Conservation (phyloP, 257 asterid genomes). For the Cynanchum wilfordii region DNA sequence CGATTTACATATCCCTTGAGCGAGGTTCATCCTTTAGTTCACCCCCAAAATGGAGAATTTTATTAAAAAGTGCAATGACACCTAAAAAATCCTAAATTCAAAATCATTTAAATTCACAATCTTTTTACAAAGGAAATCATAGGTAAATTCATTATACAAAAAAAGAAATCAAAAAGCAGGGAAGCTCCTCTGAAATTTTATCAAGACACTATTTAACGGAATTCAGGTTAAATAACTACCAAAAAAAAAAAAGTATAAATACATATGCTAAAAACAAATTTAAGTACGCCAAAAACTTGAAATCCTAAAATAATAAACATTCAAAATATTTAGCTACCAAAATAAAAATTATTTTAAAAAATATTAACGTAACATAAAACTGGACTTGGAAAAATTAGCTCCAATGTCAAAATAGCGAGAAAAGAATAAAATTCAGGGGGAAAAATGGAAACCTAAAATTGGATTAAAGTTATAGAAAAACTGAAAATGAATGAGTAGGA, state of each 20-base stretch:
- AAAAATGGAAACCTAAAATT: background rate
- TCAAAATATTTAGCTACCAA: background rate
- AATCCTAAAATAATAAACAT: background rate
- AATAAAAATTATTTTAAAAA: no score
- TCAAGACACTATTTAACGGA: background rate
- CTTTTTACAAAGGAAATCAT: background rate
- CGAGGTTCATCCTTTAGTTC: background rate
- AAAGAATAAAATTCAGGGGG: conserved; percentile 8
- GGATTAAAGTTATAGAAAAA: background rate
- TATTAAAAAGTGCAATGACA: background rate
- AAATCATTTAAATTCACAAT: background rate
- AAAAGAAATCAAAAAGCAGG: background rate
- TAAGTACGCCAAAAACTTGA: background rate
- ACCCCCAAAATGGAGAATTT: background rate
- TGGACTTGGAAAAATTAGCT: no score
- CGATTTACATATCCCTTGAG: background rate
- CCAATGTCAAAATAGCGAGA: background rate
- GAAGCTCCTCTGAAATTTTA: background rate
- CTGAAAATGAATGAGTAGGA: conserved; percentile 9
- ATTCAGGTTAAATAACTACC: background rate
- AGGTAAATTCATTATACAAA: background rate
- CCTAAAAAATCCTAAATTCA: background rate
- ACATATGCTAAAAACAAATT: background rate
- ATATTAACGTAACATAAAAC: no score
- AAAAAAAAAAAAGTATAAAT: background rate